These are phyloP conservation scores for Leersia perrieri DNA, from an alignment of 176 grass and related monocot genomes.

Conservation along the genomic window DNA sequence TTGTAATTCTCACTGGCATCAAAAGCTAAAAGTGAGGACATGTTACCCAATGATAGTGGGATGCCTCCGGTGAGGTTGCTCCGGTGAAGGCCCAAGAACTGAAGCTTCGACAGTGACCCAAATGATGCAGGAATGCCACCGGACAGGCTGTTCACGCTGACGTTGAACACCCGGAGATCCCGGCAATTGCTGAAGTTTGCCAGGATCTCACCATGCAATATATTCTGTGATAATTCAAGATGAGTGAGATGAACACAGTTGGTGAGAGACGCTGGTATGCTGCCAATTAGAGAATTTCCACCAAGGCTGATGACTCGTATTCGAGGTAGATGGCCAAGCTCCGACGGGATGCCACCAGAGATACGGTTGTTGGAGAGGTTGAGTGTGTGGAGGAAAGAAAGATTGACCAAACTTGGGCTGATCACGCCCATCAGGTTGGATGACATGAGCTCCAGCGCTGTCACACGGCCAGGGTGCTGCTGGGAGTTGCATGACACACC, in stretches of 20 bases:
- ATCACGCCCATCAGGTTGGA: conserved; percentile 5
- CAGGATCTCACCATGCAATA: conserved; percentile 13
- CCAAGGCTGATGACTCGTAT: conserved; percentile 24
- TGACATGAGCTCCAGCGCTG: neutral
- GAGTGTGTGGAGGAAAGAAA: conserved; percentile 25
- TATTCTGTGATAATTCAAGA: neutral
- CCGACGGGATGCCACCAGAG: neutral
- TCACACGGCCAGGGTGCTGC: conserved; percentile 6
- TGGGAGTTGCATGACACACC: conserved; percentile 17
- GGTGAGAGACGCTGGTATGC: conserved; percentile 8
- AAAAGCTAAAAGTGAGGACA: neutral
- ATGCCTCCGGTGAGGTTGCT: conserved; percentile 13
- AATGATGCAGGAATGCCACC: neutral
- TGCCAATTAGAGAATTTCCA: conserved; percentile 11
- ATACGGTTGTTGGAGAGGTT: conserved; percentile 26
- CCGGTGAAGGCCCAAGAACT: neutral
- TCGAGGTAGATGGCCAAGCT: neutral
- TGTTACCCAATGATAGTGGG: neutral
- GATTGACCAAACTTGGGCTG: conserved; percentile 10
- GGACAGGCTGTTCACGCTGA: neutral
- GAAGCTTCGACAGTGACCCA: conserved; percentile 7
- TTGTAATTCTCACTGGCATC: neutral
- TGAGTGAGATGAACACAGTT: conserved; percentile 18
- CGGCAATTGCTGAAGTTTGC: conserved; percentile 15
- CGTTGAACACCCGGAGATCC: neutral